A percentile compares a stretch with the other conserved stretches of the same genome.
phyloP scores from a whole-genome alignment of 129 eudicot species.

The Flaveria robusta region DNA sequence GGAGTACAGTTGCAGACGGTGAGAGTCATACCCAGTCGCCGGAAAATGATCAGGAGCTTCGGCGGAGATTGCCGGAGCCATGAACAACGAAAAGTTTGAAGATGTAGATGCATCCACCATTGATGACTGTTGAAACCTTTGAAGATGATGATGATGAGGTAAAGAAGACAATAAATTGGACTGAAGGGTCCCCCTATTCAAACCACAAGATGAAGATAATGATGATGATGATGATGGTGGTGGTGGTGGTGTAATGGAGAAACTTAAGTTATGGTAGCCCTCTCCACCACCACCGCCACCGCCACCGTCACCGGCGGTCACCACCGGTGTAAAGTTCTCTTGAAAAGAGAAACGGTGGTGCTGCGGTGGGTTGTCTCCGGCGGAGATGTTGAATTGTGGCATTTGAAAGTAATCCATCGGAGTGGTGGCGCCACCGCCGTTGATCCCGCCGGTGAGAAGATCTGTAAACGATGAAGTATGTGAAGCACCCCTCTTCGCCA shows the following conservation, averaged over 20 bases:
- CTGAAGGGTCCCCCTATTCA: slow-evolving; percentile 99
- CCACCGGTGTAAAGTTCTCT: slow-evolving; percentile 16
- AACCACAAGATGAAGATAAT: slow-evolving; percentile 32
- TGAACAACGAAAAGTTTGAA: slow-evolving; percentile 43
- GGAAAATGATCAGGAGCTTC: slow-evolving; percentile 39
- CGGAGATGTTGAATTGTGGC: slow-evolving; percentile 34
- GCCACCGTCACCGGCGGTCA: no score
- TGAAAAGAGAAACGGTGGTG: slow-evolving; percentile 56
- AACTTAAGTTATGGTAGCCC: no score
- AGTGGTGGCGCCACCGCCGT: slow-evolving; percentile 25
- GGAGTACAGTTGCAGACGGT: slow-evolving; percentile 58
- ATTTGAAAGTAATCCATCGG: slow-evolving; percentile 46
- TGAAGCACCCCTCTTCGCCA: slow-evolving; percentile 61
- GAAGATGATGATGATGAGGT: slow-evolving; percentile 37
- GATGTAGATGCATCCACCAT: slow-evolving; percentile 52
- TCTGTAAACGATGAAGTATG: slow-evolving; percentile 70
- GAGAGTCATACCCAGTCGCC: slow-evolving; percentile 47
- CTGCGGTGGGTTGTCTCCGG: slow-evolving; percentile 27
- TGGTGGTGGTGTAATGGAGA: no score
- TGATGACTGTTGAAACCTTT: slow-evolving; percentile 50
- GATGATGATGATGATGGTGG: no score
- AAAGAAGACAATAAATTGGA: slow-evolving; percentile 75
- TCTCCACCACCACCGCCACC: no score
- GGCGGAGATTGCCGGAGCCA: slow-evolving; percentile 8
- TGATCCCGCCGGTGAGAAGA: slow-evolving; percentile 54